Percentiles rank a stretch among this genome's conserved stretches.
Evolutionary conservation across 371 early-diverging fungal genomes (phyloP).

Genomic region (Fennellomyces sp.): DNA sequence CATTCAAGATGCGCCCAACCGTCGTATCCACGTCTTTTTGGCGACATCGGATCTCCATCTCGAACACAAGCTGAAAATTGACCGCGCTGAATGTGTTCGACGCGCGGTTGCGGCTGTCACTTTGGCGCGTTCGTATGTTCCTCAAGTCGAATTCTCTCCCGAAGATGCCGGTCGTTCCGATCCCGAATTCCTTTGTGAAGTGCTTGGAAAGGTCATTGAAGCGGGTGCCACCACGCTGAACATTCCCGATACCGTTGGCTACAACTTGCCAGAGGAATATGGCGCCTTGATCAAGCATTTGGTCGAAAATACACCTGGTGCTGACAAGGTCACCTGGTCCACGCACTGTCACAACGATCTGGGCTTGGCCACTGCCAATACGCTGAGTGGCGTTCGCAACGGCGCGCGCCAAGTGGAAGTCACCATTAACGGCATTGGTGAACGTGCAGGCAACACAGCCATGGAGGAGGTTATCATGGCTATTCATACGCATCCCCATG

Average conservation of each 20-base stretch:
- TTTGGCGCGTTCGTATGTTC: conserved; percentile 76
- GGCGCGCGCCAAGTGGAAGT: conserved; percentile 97
- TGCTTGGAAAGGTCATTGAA: conserved; percentile 86
- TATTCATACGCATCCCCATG: conserved; percentile 83
- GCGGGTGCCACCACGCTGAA: conserved; percentile 96
- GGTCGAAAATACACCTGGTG: conserved; percentile 75
- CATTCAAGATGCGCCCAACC: conserved; percentile 77
- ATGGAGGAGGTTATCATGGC: conserved; percentile 96
- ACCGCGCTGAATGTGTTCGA: conserved; percentile 83
- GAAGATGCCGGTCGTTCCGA: conserved; percentile 95
- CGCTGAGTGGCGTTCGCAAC: conserved; percentile 84
- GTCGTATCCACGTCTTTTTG: conserved; percentile 93
- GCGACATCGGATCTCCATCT: conserved; percentile 97
- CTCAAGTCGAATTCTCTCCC: conserved; percentile 92
- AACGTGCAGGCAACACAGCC: conserved; percentile 97
- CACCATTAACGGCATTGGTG: conserved; percentile 97
- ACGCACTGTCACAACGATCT: conserved; percentile 98
- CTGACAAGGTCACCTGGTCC: conserved; percentile 80
- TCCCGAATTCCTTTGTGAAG: conserved; percentile 81
- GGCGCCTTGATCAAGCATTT: conserved; percentile 84
- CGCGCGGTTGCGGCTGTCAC: conserved; percentile 85
- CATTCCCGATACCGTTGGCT: conserved; percentile 97
- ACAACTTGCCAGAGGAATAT: conserved; percentile 90
- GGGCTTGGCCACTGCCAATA: conserved; percentile 96
- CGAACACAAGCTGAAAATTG: conserved; percentile 89